Evolutionary conservation across 495 filamentous ascomycete species (phyloP).

Genomic region (Aspergillus egyptiacus): DNA sequence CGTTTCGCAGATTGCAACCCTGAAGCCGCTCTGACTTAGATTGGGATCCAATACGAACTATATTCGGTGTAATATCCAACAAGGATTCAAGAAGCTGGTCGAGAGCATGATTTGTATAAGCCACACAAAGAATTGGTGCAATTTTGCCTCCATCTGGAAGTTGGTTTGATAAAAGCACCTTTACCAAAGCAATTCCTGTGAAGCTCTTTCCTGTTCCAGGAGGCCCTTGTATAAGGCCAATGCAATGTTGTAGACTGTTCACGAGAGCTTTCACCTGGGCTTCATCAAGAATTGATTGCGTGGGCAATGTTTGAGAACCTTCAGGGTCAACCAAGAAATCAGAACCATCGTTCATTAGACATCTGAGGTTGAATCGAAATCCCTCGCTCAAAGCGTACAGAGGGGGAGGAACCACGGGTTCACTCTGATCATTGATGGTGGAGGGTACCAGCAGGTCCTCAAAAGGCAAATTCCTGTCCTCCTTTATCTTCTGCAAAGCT

Average conservation of each 20-base stretch:
- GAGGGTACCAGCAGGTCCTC: conserved; percentile 47
- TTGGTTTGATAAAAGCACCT: conserved; percentile 57
- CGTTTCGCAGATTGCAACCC: conserved; percentile 36
- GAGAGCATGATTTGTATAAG: conserved; percentile 68
- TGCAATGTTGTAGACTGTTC: conserved; percentile 44
- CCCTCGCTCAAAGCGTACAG: conserved; percentile 43
- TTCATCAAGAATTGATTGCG: conserved; percentile 47
- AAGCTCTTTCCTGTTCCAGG: conserved; percentile 76
- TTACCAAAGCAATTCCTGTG: conserved; percentile 51
- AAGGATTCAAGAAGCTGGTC: conserved; percentile 69
- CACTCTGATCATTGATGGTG: background rate
- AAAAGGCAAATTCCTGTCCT: conserved; percentile 51
- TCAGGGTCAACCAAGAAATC: conserved; percentile 27
- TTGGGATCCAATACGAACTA: conserved; percentile 64
- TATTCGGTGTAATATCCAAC: conserved; percentile 43
- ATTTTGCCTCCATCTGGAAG: conserved; percentile 27
- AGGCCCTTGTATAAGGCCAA: conserved; percentile 72
- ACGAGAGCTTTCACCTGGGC: conserved; percentile 54
- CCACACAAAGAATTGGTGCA: conserved; percentile 60
- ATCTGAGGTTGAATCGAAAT: conserved; percentile 50
- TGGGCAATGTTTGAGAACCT: conserved; percentile 33
- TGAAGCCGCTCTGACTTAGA: conserved; percentile 52
- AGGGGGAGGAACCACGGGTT: conserved; percentile 40
- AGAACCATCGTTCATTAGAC: conserved; percentile 34
- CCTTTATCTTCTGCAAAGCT: conserved; percentile 56